Conservation (phyloP, 257 asterid genomes). For the Solanum medicagineum region DNA sequence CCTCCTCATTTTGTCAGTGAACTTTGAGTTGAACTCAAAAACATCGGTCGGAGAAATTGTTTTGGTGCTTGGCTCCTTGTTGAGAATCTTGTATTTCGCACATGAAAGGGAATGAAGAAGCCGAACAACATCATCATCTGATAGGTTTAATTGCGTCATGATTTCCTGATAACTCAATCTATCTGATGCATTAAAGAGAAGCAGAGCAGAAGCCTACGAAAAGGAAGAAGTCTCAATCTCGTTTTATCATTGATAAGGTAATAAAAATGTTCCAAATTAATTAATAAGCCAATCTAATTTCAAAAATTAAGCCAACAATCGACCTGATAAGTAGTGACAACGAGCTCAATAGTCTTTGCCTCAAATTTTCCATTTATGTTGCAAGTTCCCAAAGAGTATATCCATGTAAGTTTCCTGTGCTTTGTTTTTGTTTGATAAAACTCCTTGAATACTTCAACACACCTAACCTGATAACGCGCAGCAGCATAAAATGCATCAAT, state of each 20-base stretch:
- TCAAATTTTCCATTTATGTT: slow-evolving; percentile 88
- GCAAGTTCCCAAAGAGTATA: slow-evolving; percentile 94
- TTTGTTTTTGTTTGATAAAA: slow-evolving; percentile 97
- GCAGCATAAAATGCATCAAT: not conserved
- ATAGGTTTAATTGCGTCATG: slow-evolving; percentile 71
- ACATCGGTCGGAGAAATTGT: slow-evolving; percentile 69
- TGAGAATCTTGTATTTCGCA: slow-evolving; percentile 84
- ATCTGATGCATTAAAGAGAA: slow-evolving; percentile 83
- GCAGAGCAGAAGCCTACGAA: slow-evolving; percentile 73
- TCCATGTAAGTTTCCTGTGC: slow-evolving; percentile 94
- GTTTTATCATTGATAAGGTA: not conserved
- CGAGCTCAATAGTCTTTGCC: slow-evolving; percentile 75
- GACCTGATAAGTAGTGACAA: slow-evolving; percentile 95
- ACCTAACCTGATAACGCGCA: slow-evolving; percentile 50
- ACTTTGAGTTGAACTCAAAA: slow-evolving; percentile 84
- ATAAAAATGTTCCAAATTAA: not conserved
- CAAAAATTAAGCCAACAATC: not conserved
- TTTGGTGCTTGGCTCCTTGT: slow-evolving; percentile 84
- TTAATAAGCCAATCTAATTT: not conserved
- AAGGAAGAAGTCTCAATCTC: not conserved
- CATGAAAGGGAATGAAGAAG: slow-evolving; percentile 97
- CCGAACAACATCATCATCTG: slow-evolving; percentile 91
- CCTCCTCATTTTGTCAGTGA: slow-evolving; percentile 93
- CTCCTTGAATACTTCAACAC: slow-evolving; percentile 88
- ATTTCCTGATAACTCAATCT: slow-evolving; percentile 85